Evolutionary conservation across 371 early-diverging fungal species (phyloP).

Genomic region (Zychaea mexicana): DNA sequence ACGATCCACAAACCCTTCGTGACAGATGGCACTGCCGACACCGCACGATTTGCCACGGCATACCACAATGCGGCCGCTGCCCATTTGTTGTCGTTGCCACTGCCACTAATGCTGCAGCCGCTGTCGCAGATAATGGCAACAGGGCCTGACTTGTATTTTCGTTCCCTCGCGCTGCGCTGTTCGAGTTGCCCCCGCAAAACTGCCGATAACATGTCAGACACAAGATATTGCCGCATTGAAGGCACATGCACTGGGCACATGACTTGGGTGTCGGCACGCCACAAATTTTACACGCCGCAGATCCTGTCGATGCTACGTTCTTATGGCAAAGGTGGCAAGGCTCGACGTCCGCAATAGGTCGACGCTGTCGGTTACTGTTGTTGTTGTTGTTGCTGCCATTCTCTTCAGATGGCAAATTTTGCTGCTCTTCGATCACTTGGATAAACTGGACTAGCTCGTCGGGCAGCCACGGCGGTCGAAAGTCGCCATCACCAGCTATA

Average conservation of each 20-base stretch:
- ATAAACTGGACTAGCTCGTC: constrained; percentile 8
- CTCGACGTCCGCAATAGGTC: constrained; percentile 1
- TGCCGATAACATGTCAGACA: constrained; percentile 5
- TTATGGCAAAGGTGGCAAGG: constrained; percentile 15
- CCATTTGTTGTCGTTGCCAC: not conserved
- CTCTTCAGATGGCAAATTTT: no score
- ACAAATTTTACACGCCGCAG: constrained; percentile 5
- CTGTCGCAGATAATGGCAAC: not conserved
- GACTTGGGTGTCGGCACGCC: constrained; percentile 3
- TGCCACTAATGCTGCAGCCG: not conserved
- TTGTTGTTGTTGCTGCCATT: not conserved
- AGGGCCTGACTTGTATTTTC: not conserved
- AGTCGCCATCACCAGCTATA: not conserved
- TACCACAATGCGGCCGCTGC: not conserved
- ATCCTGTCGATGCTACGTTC: constrained; percentile 4
- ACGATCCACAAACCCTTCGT: not conserved
- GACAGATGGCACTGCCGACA: constrained; percentile 7
- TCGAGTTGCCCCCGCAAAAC: not conserved
- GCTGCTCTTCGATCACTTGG: no score
- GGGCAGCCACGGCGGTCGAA: constrained; percentile 11
- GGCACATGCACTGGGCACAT: constrained; percentile 16
- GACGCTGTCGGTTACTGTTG: not conserved
- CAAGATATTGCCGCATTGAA: constrained; percentile 3
- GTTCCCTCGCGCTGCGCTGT: not conserved
- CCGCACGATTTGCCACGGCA: constrained; percentile 5